Conservation (phyloP, 2,329 filamentous ascomycete genomes). For the Fusarium duplospermum region DNA sequence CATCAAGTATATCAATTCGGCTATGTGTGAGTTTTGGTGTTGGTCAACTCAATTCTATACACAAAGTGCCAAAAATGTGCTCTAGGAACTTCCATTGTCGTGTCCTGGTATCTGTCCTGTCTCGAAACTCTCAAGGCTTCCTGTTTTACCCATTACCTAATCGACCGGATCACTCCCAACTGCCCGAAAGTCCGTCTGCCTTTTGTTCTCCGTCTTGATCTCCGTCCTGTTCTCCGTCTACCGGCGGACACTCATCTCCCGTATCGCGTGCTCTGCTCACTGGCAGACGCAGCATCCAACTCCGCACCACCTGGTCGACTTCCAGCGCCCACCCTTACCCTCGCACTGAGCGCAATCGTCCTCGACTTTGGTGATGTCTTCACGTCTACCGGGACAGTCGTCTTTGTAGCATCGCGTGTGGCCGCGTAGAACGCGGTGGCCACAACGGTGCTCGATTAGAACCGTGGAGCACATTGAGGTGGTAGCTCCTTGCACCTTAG, state of each 20-base stretch:
- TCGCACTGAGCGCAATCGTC: slow-evolving; percentile 53
- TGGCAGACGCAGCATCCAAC: slow-evolving; percentile 49
- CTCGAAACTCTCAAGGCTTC: neutral
- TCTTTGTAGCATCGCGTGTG: slow-evolving; percentile 51
- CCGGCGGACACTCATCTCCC: neutral
- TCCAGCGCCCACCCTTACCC: slow-evolving; percentile 39
- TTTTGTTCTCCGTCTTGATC: neutral
- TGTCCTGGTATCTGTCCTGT: neutral
- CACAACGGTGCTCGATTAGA: slow-evolving; percentile 51
- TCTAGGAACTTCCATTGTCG: neutral
- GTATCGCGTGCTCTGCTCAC: slow-evolving; percentile 15
- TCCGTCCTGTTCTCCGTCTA: neutral
- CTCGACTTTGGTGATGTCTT: slow-evolving; percentile 46
- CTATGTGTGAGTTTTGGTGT: neutral
- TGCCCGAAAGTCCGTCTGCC: neutral
- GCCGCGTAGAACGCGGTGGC: slow-evolving; percentile 50
- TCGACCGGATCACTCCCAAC: neutral
- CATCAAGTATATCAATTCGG: neutral
- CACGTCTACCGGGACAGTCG: slow-evolving; percentile 46
- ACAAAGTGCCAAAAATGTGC: neutral
- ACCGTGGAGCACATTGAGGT: slow-evolving; percentile 49
- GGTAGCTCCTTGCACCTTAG: neutral
- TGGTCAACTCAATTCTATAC: neutral
- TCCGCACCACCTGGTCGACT: slow-evolving; percentile 53
- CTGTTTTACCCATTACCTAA: neutral